Percentiles rank a stretch among this genome's conserved stretches.
phyloP scores from a whole-genome alignment of 352 stramenopile species.

The Globisporangium irregulare region DNA sequence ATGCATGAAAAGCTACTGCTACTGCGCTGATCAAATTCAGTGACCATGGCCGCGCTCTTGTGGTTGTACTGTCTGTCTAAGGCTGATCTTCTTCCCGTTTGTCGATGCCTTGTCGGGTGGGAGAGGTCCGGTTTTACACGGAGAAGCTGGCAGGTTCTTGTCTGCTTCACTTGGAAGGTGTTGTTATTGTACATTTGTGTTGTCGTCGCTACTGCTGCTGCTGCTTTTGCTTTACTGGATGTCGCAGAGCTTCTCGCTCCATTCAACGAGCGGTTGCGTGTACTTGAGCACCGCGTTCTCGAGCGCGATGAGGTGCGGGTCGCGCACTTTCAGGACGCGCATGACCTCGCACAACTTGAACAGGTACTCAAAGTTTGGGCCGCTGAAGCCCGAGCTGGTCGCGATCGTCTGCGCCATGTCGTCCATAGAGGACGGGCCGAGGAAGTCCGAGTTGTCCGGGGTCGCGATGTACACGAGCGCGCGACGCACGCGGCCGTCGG shows the following conservation, averaged over 20 bases:
- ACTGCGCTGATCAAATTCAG: slow-evolving; percentile 10
- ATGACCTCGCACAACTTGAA: slow-evolving; percentile 82
- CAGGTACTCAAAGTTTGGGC: slow-evolving; percentile 86
- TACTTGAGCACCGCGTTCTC: slow-evolving; percentile 71
- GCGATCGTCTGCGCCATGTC: slow-evolving; percentile 82
- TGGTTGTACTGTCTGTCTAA: slow-evolving; percentile 6
- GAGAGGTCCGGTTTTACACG: slow-evolving; percentile 1
- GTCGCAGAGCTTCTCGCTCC: slow-evolving; percentile 9
- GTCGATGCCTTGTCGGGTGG: not conserved
- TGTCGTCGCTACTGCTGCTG: not conserved
- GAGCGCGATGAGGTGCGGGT: slow-evolving; percentile 72
- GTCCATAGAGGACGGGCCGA: slow-evolving; percentile 64
- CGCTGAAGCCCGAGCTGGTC: slow-evolving; percentile 64
- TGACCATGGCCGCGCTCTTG: not conserved
- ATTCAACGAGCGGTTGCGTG: not conserved
- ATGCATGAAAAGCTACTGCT: not conserved
- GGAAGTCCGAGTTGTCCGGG: slow-evolving; percentile 77
- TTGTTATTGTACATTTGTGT: not conserved
- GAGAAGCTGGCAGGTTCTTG: not conserved
- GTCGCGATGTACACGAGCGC: slow-evolving; percentile 87
- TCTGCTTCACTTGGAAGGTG: not conserved
- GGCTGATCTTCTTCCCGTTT: not conserved
- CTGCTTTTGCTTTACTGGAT: slow-evolving; percentile 3
- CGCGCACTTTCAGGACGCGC: slow-evolving; percentile 66
- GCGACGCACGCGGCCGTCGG: slow-evolving; percentile 56